These are phyloP conservation scores for Fusarium abutilonis DNA, from an alignment of 2,329 filamentous ascomycete genomes.

Conservation along the genomic window DNA sequence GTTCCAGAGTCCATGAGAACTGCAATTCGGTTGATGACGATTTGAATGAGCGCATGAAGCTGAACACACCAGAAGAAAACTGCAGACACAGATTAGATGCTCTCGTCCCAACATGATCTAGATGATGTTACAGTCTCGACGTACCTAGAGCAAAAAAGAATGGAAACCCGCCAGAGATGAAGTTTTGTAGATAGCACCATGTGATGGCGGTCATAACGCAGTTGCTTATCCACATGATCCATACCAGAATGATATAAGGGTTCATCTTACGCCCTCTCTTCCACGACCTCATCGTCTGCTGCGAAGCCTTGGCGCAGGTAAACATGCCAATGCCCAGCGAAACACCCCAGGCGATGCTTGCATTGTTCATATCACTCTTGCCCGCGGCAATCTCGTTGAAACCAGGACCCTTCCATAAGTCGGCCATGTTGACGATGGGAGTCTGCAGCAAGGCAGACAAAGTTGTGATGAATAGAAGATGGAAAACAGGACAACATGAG, in stretches of 20 bases:
- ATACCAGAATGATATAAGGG: slow-evolving; percentile 40
- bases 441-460: background rate
- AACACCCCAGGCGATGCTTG: slow-evolving; percentile 45
- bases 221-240: slow-evolving; percentile 42
- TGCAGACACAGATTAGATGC: background rate
- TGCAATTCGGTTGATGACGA: slow-evolving; percentile 65
- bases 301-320: slow-evolving; percentile 36
- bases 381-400: slow-evolving; percentile 28
- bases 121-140: background rate
- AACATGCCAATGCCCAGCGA: slow-evolving; percentile 44
- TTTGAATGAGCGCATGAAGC: slow-evolving; percentile 63
- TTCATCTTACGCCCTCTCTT: slow-evolving; percentile 37
- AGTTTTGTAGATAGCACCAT: slow-evolving; percentile 42
- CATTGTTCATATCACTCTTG: slow-evolving; percentile 43
- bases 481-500: background rate
- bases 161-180: slow-evolving; percentile 40
- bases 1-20: slow-evolving; percentile 56
- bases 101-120: background rate
- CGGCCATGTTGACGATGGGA: slow-evolving; percentile 26
- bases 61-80: slow-evolving; percentile 54
- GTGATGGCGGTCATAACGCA: slow-evolving; percentile 43
- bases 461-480: background rate
- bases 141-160: slow-evolving; percentile 42
- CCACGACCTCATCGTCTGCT: slow-evolving; percentile 42
- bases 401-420: slow-evolving; percentile 29